A percentile compares a stretch with the other conserved stretches of the same genome.
Conservation (phyloP, 2,329 filamentous ascomycete species). For the Lomentospora prolificans region DNA sequence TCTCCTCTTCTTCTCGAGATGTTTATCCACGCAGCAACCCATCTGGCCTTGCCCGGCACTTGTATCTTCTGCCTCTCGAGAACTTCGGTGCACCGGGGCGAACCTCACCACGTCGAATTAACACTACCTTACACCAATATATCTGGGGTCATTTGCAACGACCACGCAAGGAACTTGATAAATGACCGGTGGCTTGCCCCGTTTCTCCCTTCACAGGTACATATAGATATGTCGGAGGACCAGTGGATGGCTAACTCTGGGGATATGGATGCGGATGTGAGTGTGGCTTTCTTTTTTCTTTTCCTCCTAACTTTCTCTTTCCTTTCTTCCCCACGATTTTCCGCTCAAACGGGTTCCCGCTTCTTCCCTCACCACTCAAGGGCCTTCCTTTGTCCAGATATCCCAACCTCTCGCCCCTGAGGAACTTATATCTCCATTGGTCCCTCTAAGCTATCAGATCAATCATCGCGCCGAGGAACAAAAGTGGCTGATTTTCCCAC, state of each 20-base stretch:
- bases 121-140: not conserved
- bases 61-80: not conserved
- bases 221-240: not conserved
- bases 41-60: not conserved
- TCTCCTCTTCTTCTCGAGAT: not conserved
- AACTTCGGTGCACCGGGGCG: not conserved
- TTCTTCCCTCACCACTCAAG: too few relatives aligned
- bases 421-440: too few relatives aligned
- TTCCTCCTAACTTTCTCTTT: not conserved
- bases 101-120: not conserved
- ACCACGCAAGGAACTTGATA: not conserved
- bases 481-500: too few relatives aligned
- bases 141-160: not conserved
- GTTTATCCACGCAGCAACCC: not conserved
- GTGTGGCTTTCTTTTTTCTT: not conserved
- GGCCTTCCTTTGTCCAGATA: too few relatives aligned
- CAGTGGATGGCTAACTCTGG: not conserved
- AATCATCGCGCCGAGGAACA: too few relatives aligned
- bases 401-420: too few relatives aligned
- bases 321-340: too few relatives aligned
- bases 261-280: not conserved
- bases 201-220: not conserved
- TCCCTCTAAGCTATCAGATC: too few relatives aligned
- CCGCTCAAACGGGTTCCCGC: too few relatives aligned
- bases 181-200: not conserved